Conservation (phyloP, 805 yeast species). For the Sugiyamaella boreocaroliniensis region DNA sequence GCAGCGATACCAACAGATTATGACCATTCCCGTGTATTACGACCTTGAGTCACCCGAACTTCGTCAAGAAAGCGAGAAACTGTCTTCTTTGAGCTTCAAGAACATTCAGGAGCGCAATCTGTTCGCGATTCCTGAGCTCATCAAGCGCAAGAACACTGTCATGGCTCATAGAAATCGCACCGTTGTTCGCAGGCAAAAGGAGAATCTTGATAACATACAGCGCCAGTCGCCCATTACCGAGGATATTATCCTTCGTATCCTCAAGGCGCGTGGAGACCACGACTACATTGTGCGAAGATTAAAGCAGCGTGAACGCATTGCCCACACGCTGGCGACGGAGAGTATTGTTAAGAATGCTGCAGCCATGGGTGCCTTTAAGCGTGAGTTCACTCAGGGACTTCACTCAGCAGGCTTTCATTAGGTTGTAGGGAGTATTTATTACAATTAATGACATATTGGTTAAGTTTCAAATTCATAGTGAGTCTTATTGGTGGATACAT, state of each 20-base stretch:
- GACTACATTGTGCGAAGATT: constrained; percentile 53
- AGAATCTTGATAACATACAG: constrained; percentile 40
- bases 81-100: constrained; percentile 49
- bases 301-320: constrained; percentile 53
- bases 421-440: neutral
- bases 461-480: no score
- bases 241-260: constrained; percentile 63
- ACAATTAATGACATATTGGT: no score
- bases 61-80: constrained; percentile 50
- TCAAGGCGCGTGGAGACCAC: constrained; percentile 58
- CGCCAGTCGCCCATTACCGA: constrained; percentile 46
- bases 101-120: constrained; percentile 44
- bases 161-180: constrained; percentile 63
- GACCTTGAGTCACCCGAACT: constrained; percentile 45
- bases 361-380: constrained; percentile 8
- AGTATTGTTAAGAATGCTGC: constrained; percentile 26
- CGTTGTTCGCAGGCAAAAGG: constrained; percentile 43
- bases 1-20: constrained; percentile 55
- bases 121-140: constrained; percentile 36
- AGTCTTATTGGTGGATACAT: no score
- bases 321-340: constrained; percentile 50
- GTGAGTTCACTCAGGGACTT: neutral
- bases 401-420: neutral
- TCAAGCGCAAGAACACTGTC: constrained; percentile 61
- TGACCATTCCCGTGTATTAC: constrained; percentile 59